Percentiles rank a stretch among this genome's conserved stretches.
phyloP scores from a whole-genome alignment of 441 rosid species.

The Iberis amara region DNA sequence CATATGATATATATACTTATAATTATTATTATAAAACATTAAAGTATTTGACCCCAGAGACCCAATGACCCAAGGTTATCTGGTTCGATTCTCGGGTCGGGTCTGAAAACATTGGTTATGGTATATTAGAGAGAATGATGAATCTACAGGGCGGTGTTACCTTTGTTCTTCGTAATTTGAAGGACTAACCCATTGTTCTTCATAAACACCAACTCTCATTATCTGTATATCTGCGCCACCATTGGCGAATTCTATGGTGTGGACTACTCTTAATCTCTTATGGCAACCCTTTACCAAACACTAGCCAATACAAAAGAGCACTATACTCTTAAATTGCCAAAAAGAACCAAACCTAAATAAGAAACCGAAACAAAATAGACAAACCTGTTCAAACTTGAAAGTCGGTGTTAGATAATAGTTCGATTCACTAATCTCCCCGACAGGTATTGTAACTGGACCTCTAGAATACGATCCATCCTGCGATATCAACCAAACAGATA shows the following conservation, averaged over 20 bases:
- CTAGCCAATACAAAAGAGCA: slow-evolving; percentile 30
- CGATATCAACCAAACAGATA: slow-evolving; percentile 10
- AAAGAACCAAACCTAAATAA: neutral
- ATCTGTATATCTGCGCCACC: slow-evolving; percentile 84
- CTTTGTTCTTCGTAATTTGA: slow-evolving; percentile 52
- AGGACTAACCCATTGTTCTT: slow-evolving; percentile 83
- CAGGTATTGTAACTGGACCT: slow-evolving; percentile 75
- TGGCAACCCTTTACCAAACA: slow-evolving; percentile 96
- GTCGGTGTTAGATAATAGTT: slow-evolving; percentile 64
- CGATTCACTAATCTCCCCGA: slow-evolving; percentile 49
- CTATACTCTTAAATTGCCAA: neutral
- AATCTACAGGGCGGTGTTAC: slow-evolving; percentile 30
- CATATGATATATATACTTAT: no score
- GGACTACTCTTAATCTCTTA: slow-evolving; percentile 83
- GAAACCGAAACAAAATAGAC: slow-evolving; percentile 4
- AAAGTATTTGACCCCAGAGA: no score
- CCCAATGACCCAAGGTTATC: no score
- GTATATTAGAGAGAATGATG: neutral
- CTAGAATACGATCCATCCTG: slow-evolving; percentile 93
- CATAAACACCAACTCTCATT: slow-evolving; percentile 86
- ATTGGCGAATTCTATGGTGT: slow-evolving; percentile 70
- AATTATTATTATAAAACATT: no score
- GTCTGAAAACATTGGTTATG: no score
- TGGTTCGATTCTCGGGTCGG: no score
- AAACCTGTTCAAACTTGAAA: slow-evolving; percentile 83